Conservation (phyloP, 2,329 filamentous ascomycete genomes). For the Talaromyces sp. region DNA sequence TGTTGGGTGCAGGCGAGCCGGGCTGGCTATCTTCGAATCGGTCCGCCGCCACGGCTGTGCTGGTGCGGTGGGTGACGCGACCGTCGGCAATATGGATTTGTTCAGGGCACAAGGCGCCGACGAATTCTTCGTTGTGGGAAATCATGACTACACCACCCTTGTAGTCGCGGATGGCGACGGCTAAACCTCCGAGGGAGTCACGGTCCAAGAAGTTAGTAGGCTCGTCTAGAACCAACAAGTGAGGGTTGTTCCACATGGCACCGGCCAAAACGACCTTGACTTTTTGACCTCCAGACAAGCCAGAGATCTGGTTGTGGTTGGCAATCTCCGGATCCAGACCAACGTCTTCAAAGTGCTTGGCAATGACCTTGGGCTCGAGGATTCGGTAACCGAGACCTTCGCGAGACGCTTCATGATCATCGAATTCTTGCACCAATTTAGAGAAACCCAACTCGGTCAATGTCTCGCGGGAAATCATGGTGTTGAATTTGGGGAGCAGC, state of each 20-base stretch:
- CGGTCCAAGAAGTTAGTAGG: conserved; percentile 99
- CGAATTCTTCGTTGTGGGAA: conserved; percentile 98
- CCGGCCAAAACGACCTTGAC: conserved; percentile 97
- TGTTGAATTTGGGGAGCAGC: conserved; percentile 89
- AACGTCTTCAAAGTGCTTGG: conserved; percentile 96
- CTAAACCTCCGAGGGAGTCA: conserved; percentile 91
- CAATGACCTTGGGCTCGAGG: conserved; percentile 88
- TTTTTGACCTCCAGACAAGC: conserved; percentile 93
- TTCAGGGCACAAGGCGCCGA: conserved; percentile 90
- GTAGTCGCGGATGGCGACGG: conserved; percentile 97
- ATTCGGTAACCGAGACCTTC: conserved; percentile 96
- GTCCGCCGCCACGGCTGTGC: conserved; percentile 68
- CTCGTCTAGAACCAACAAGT: conserved; percentile 94
- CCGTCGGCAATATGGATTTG: conserved; percentile 94
- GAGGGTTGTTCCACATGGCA: conserved; percentile 98
- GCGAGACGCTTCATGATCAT: conserved; percentile 97
- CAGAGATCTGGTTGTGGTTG: conserved; percentile 97
- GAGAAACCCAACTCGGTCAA: conserved; percentile 78
- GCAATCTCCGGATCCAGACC: conserved; percentile 96
- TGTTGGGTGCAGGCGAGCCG: conserved; percentile 37
- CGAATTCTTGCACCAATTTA: conserved; percentile 96
- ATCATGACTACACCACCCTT: conserved; percentile 99
- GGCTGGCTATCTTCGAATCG: conserved; percentile 82
- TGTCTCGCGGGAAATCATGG: conserved; percentile 88
- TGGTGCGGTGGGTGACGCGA: conserved; percentile 78